phyloP scores from a whole-genome alignment of 2,329 filamentous ascomycete genomes.

The Colletotrichum phormii region DNA sequence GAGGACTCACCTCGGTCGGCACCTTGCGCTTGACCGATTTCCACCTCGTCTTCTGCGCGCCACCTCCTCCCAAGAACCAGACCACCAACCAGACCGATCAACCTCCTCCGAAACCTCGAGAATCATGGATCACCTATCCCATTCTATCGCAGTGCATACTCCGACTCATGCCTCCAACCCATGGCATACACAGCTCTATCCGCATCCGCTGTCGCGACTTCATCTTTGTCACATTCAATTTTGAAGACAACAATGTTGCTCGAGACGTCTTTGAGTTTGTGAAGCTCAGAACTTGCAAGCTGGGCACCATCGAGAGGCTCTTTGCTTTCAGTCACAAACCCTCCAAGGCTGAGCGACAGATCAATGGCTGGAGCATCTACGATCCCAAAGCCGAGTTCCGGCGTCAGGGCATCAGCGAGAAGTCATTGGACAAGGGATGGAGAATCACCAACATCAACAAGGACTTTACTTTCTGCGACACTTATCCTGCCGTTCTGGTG shows the following conservation, averaged over 20 bases:
- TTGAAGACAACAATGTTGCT: constrained; percentile 78
- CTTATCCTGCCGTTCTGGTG: constrained; percentile 86
- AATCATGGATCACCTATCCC: constrained; percentile 95
- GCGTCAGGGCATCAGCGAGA: constrained; percentile 87
- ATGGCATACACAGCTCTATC: constrained; percentile 82
- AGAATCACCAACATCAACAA: constrained; percentile 89
- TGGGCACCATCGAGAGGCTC: constrained; percentile 86
- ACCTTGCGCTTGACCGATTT: constrained; percentile 72
- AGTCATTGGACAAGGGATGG: constrained; percentile 84
- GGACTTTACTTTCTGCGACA: constrained; percentile 91
- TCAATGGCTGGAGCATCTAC: constrained; percentile 88
- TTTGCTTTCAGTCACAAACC: constrained; percentile 91
- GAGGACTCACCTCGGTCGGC: constrained; percentile 67
- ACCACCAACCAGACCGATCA: constrained; percentile 30
- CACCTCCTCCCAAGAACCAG: constrained; percentile 45
- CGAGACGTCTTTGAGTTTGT: constrained; percentile 91
- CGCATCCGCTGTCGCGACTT: constrained; percentile 93
- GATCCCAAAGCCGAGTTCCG: constrained; percentile 87
- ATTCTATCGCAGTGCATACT: constrained; percentile 87
- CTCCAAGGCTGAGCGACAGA: constrained; percentile 75
- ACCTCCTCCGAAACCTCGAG: constrained; percentile 57
- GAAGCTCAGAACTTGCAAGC: constrained; percentile 80
- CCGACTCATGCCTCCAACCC: constrained; percentile 76
- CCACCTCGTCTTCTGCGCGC: constrained; percentile 67
- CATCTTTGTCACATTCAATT: constrained; percentile 92